Percentiles rank a stretch among this genome's conserved stretches.
Conservation (phyloP, 306 rosid species). For the Casuarina glauca region DNA sequence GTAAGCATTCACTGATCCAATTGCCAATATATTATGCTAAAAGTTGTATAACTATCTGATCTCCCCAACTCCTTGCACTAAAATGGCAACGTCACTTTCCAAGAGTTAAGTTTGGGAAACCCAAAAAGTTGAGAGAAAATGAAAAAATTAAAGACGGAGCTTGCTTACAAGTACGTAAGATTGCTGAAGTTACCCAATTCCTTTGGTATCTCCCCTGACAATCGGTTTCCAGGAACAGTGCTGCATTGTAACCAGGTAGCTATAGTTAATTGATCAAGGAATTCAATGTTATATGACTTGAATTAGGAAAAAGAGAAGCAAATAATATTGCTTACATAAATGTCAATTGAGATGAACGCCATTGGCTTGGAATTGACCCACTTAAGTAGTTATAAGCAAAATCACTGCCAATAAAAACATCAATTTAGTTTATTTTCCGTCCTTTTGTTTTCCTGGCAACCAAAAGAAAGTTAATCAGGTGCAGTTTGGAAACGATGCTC, state of each 20-base stretch:
- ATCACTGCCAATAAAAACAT: constrained; percentile 17
- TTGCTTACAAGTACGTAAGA: constrained; percentile 32
- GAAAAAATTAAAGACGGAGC: too few relatives aligned
- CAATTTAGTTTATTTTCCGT: background rate
- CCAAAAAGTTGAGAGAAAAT: background rate
- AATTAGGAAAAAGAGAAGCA: background rate
- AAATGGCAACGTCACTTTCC: background rate
- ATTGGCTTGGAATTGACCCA: constrained; percentile 27
- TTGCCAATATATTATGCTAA: background rate
- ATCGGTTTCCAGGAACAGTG: constrained; percentile 27
- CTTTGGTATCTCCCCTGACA: constrained; percentile 34
- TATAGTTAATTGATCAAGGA: background rate
- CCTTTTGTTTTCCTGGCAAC: background rate
- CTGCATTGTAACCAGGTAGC: constrained; percentile 9
- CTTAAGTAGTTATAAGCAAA: constrained; percentile 34
- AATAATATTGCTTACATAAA: constrained; percentile 17
- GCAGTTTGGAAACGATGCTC: background rate
- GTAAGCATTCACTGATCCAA: background rate
- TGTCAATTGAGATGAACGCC: constrained; percentile 26
- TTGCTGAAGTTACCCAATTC: constrained; percentile 29
- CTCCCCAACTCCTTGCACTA: background rate
- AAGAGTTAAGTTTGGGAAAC: background rate
- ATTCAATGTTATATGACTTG: background rate
- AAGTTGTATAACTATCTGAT: background rate
- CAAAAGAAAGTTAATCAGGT: background rate